A percentile compares a stretch with the other conserved stretches of the same genome.
These are phyloP conservation scores for Mucor mucedo DNA, from an alignment of 371 early-diverging fungal genomes.

Conservation along the genomic window DNA sequence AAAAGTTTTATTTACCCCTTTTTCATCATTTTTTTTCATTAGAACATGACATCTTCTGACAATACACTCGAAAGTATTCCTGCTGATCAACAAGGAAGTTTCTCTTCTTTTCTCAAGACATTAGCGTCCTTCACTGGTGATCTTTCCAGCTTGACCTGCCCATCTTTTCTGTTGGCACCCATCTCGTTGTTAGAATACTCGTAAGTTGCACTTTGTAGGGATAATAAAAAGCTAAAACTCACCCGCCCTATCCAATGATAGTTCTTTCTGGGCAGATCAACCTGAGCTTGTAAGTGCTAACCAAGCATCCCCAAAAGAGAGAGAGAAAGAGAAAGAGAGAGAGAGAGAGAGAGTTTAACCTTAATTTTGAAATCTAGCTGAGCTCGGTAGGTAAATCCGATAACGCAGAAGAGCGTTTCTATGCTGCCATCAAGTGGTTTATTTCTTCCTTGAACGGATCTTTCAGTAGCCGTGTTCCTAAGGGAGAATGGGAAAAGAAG, in stretches of 20 bases:
- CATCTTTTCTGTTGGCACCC: conserved; percentile 77
- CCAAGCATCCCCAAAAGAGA: too few relatives aligned
- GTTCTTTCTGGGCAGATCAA: conserved; percentile 55
- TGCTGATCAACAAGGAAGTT: conserved; percentile 69
- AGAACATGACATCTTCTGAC: conserved; percentile 38
- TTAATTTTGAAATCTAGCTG: conserved; percentile 24
- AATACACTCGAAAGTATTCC: conserved; percentile 62
- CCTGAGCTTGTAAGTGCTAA: conserved; percentile 42
- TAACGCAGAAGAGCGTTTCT: conserved; percentile 72
- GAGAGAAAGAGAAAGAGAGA: not conserved
- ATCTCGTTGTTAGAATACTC: conserved; percentile 81
- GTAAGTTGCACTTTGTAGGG: conserved; percentile 44
- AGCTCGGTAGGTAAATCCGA: conserved; percentile 62
- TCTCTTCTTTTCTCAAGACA: conserved; percentile 74
- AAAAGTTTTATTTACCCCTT: conserved; percentile 8
- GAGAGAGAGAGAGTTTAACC: not conserved
- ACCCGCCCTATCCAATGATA: conserved; percentile 10
- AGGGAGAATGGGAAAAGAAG: conserved; percentile 82
- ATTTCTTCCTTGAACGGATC: conserved; percentile 79
- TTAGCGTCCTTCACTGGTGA: conserved; percentile 83
- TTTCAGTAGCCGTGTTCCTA: conserved; percentile 70
- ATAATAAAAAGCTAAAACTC: not conserved
- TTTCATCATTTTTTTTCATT: conserved; percentile 9
- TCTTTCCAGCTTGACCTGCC: conserved; percentile 78
- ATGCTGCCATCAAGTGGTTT: conserved; percentile 78